These are phyloP conservation scores for Hyphopichia pseudoburtonii DNA, from an alignment of 1,139 yeast species.

Conservation along the genomic window DNA sequence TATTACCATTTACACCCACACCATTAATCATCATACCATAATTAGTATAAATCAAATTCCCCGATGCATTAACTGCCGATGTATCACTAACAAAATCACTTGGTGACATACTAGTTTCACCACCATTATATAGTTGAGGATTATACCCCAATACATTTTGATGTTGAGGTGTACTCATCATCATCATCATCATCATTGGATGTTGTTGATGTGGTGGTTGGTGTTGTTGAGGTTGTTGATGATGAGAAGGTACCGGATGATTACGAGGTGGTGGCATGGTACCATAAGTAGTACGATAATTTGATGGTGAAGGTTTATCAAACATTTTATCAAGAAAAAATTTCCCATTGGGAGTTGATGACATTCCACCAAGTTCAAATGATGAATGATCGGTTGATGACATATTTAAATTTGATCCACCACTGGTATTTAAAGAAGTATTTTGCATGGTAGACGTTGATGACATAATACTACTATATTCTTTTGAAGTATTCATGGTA, in stretches of 20 bases:
- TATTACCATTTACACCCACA: too few species aligned
- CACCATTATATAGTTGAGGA: conserved; percentile 10
- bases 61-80: too few species aligned
- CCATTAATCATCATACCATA: too few species aligned
- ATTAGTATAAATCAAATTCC: too few species aligned
- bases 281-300: conserved; percentile 14
- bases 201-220: conserved; percentile 15
- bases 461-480: conserved; percentile 22
- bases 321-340: conserved; percentile 41
- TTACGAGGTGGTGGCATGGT: conserved; percentile 30
- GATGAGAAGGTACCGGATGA: conserved; percentile 11
- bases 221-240: conserved; percentile 16
- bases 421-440: conserved; percentile 24
- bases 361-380: conserved; percentile 37
- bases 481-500: conserved; percentile 20
- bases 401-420: conserved; percentile 19
- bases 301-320: conserved; percentile 39
- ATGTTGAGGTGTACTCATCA: conserved; percentile 50
- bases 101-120: conserved; percentile 7
- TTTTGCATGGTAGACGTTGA: conserved; percentile 11
- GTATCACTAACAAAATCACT: too few species aligned
- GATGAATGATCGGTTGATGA: conserved; percentile 30
- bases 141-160: conserved; percentile 18
- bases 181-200: conserved; percentile 29
- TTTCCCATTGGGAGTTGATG: conserved; percentile 46